These are phyloP conservation scores for Lolium perenne DNA, from an alignment of 176 grass and related monocot genomes.

Conservation along the genomic window DNA sequence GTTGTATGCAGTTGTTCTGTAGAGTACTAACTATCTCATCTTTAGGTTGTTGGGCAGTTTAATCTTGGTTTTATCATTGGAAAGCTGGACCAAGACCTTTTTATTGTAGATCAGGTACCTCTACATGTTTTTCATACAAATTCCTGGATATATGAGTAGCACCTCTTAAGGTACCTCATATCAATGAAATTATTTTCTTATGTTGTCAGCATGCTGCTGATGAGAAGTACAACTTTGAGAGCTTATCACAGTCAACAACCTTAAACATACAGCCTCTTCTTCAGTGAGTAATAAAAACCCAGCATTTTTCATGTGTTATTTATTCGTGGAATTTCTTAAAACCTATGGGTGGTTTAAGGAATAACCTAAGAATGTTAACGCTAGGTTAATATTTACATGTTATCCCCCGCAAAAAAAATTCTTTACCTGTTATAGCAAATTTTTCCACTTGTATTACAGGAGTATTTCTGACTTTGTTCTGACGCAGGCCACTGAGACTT, in stretches of 20 bases:
- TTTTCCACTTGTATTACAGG: slow-evolving; percentile 8
- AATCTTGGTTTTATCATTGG: slow-evolving; percentile 99
- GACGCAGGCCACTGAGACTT: slow-evolving; percentile 77
- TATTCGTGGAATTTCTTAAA: slow-evolving; percentile 20
- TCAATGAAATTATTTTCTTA: slow-evolving; percentile 22
- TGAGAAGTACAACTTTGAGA: slow-evolving; percentile 98
- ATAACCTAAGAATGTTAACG: neutral
- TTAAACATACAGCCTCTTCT: slow-evolving; percentile 93
- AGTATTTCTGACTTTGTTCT: slow-evolving; percentile 44
- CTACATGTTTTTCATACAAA: slow-evolving; percentile 40
- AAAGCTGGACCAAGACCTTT: slow-evolving; percentile 85
- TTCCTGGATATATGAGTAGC: slow-evolving; percentile 35
- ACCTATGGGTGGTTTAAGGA: slow-evolving; percentile 14
- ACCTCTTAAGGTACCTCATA: slow-evolving; percentile 39
- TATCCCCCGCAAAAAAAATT: too few relatives aligned
- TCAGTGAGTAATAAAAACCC: slow-evolving; percentile 70
- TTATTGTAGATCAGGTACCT: slow-evolving; percentile 97
- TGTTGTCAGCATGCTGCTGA: slow-evolving; percentile 92
- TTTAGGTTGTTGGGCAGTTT: slow-evolving; percentile 96
- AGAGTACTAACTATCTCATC: slow-evolving; percentile 35
- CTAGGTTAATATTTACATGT: neutral
- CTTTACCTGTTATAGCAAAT: slow-evolving; percentile 13
- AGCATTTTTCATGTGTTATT: slow-evolving; percentile 44
- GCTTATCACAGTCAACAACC: slow-evolving; percentile 85
- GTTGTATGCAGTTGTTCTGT: slow-evolving; percentile 19